phyloP scores from a whole-genome alignment of 2,329 filamentous ascomycete species.

The Diaporthe sp. region DNA sequence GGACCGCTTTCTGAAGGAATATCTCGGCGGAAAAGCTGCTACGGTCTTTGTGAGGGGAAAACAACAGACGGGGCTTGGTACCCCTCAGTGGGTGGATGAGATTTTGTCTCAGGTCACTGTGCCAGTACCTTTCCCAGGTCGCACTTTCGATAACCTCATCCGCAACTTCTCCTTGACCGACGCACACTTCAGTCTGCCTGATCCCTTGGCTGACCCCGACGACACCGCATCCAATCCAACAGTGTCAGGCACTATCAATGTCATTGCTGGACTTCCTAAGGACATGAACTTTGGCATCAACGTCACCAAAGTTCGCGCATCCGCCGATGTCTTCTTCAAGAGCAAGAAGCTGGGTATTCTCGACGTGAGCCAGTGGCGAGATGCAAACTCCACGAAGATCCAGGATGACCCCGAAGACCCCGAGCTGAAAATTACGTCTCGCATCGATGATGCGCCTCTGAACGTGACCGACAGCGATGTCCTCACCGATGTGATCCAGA shows the following conservation, averaged over 20 bases:
- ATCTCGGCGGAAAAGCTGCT: constrained; percentile 83
- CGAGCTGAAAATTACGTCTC: constrained; percentile 80
- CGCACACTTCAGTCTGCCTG: constrained; percentile 87
- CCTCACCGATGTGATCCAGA: constrained; percentile 85
- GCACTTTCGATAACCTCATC: constrained; percentile 85
- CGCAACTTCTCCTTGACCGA: constrained; percentile 89
- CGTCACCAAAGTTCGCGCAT: constrained; percentile 81
- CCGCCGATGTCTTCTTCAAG: constrained; percentile 85
- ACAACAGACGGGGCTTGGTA: constrained; percentile 72
- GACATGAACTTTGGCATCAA: constrained; percentile 90
- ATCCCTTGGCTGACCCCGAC: constrained; percentile 81
- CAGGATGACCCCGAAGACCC: constrained; percentile 70
- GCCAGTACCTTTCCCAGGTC: constrained; percentile 86
- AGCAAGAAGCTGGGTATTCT: constrained; percentile 84
- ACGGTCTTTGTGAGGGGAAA: constrained; percentile 88
- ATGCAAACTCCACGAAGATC: constrained; percentile 82
- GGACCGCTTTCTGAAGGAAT: constrained; percentile 83
- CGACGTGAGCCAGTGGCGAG: constrained; percentile 85
- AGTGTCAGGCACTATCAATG: constrained; percentile 86
- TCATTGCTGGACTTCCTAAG: constrained; percentile 82
- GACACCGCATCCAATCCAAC: constrained; percentile 80
- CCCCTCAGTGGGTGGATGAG: constrained; percentile 86
- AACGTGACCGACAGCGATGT: constrained; percentile 84
- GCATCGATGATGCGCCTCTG: constrained; percentile 83
- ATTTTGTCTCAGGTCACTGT: constrained; percentile 86